Evolutionary conservation across 345 rosid species (phyloP).

Genomic region (Euphorbia lathyris): DNA sequence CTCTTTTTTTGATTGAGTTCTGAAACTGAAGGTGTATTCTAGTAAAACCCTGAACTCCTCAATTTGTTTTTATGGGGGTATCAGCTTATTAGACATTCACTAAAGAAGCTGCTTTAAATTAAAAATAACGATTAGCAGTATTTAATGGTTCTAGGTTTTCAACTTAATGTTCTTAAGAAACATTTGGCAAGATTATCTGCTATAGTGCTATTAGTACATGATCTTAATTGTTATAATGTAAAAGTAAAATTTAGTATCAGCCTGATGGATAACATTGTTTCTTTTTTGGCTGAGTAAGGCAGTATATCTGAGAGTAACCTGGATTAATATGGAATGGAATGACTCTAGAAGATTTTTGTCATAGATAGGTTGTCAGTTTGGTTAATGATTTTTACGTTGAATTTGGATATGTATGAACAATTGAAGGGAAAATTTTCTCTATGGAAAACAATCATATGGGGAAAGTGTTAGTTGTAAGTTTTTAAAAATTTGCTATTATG

Average conservation of each 20-base stretch:
- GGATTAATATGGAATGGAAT: constrained; percentile 2
- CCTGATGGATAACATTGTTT: background rate
- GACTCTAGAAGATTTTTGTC: background rate
- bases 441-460: background rate
- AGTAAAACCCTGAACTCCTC: background rate
- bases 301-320: background rate
- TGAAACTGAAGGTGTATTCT: background rate
- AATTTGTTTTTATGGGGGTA: background rate
- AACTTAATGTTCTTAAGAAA: background rate
- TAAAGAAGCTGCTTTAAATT: background rate
- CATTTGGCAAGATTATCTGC: background rate
- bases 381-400: background rate
- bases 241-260: background rate
- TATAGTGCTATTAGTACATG: background rate
- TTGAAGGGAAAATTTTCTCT: background rate
- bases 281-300: background rate
- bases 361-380: background rate
- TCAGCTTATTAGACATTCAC: background rate
- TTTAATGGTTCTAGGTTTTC: background rate
- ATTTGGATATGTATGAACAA: background rate
- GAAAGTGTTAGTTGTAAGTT: too few species aligned
- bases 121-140: background rate
- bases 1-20: background rate
- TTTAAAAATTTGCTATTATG: background rate
- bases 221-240: too few species aligned